These are phyloP conservation scores for Lunasporangiospora selenospora DNA, from an alignment of 192 early-diverging fungal species.

Conservation along the genomic window DNA sequence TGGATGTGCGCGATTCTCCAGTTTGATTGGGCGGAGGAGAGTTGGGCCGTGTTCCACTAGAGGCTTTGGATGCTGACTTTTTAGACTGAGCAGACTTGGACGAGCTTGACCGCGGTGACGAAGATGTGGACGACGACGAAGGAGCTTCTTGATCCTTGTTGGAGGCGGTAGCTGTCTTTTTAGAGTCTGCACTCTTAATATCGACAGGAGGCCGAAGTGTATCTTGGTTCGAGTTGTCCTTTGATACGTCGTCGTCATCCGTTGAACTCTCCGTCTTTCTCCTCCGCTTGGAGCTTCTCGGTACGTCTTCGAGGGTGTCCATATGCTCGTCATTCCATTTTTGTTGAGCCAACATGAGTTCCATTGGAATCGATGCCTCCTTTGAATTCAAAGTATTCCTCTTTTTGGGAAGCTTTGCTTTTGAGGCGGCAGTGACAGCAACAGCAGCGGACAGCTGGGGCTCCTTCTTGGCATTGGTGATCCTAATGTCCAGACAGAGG, in stretches of 20 bases:
- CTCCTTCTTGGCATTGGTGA: no score
- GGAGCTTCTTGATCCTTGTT: slow-evolving; percentile 5
- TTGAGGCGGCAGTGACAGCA: slow-evolving; percentile 7
- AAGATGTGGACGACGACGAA: background rate
- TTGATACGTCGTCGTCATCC: slow-evolving; percentile 5
- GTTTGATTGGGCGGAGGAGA: background rate
- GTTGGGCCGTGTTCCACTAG: slow-evolving; percentile 3
- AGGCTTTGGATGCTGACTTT: slow-evolving; percentile 7
- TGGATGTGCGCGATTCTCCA: background rate
- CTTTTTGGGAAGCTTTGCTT: slow-evolving; percentile 54
- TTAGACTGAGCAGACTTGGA: slow-evolving; percentile 18
- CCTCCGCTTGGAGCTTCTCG: slow-evolving; percentile 19
- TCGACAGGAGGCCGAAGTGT: no score
- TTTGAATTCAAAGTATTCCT: slow-evolving; percentile 62
- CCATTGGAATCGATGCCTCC: slow-evolving; percentile 58
- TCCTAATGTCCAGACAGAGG: no score
- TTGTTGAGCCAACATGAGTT: slow-evolving; percentile 51
- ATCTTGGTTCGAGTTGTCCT: background rate
- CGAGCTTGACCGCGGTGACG: no score
- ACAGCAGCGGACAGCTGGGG: no score
- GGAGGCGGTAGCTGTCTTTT: no score
- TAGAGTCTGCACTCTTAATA: slow-evolving; percentile 6
- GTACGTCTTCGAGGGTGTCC: slow-evolving; percentile 37
- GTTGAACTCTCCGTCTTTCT: slow-evolving; percentile 32
- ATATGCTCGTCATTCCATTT: slow-evolving; percentile 47